Evolutionary conservation across 768 basidiomycete species (phyloP).

Genomic region (Tricholomella constricta): DNA sequence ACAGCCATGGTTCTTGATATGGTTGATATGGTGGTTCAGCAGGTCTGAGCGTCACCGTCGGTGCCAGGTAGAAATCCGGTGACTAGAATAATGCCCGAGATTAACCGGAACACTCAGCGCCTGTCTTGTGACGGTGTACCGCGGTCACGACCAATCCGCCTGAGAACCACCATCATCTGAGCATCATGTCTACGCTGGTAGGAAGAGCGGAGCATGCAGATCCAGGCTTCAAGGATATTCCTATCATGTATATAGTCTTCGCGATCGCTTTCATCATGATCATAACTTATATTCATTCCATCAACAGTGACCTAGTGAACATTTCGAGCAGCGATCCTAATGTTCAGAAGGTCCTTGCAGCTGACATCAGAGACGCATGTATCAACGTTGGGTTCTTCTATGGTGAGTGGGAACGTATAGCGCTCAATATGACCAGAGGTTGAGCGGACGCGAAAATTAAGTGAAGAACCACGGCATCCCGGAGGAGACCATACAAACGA

Average conservation of each 20-base stretch:
- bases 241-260: conserved; percentile 36
- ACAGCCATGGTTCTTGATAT: conserved; percentile 31
- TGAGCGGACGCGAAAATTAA: conserved; percentile 27
- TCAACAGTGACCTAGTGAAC: conserved; percentile 45
- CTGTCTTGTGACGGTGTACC: too few relatives aligned
- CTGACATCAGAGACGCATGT: conserved; percentile 70
- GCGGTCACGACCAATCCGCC: too few relatives aligned
- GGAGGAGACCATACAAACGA: conserved; percentile 44
- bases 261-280: not conserved
- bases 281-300: not conserved
- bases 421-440: not conserved
- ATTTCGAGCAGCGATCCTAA: conserved; percentile 36
- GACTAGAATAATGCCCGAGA: not conserved
- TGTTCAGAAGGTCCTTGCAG: conserved; percentile 48
- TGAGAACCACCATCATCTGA: not conserved
- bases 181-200: conserved; percentile 23
- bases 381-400: conserved; percentile 88
- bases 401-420: conserved; percentile 37
- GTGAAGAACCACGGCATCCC: conserved; percentile 79
- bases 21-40: not conserved
- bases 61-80: not conserved
- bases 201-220: conserved; percentile 22
- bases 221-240: conserved; percentile 35
- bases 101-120: not conserved
- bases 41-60: not conserved